Base-by-base conservation (phyloP, 2,329 filamentous ascomycete genomes). In the Talaromyces funiculosus region DNA sequence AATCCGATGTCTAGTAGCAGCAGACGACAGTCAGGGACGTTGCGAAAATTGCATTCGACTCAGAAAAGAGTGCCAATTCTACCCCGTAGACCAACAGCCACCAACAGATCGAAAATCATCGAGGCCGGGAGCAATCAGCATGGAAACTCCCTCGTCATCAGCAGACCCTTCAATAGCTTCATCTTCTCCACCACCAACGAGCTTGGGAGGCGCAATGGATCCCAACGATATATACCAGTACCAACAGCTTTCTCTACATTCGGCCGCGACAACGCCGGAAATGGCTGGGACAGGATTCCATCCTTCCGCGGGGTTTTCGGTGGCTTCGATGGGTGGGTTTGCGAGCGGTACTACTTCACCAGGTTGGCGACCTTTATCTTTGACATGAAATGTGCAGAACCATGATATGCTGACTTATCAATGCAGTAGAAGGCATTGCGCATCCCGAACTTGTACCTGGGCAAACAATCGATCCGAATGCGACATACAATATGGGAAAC, bases 11-110 rank as follows among this genome's bases (percentile, higher is more conserved):
- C 85, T 96, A 56, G 82, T 90, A 45, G 86, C 90, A 8, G 82
- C 85, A 53, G 86, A 87, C 64, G 90, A 95, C 67, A 72, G 81
- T 9, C 85, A 90, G 69, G 86, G 87, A 49, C 87, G 92, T 65
- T 97, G 93, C 76, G 85, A 89, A 65, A 96, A 96, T 78, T 97
- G 93, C 76, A 96, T 96, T 69, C 86, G 92, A 51, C 79, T 97
- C 71, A 95, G 95, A 75, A 97, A 96, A 71, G 91, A 96, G 65
- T 97, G 93, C 76, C 90, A 89, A 71, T 97, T 96, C 76, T 90
- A 87, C 67, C 90, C 92, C 0, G 92, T 97, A 22, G 92, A 96
- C 65, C 90, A 92, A 71, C 83, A 85, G 66, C 84, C 83, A 26
- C 80, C 82, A 9, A 71, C 80, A 40, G 77, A 80, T 61, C 79